Evolutionary conservation across 352 stramenopile species (phyloP), one percentile per base, ranked within the genome.

Genomic region (Globisporangium heterothallicum): DNA sequence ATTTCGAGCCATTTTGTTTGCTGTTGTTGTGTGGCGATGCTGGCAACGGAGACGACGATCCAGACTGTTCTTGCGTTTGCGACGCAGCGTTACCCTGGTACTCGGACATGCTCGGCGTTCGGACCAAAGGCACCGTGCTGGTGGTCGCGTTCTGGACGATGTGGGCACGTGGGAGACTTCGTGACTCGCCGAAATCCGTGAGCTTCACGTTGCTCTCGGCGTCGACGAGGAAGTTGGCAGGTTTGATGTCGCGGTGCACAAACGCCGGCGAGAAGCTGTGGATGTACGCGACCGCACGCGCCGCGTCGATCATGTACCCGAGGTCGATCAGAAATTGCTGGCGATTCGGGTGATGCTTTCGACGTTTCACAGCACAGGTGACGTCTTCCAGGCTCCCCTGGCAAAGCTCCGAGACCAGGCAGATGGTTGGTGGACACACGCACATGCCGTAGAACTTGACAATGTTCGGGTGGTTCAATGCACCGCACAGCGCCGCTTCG

Each of bases 201-300:
- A 93, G 71, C 49, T 94, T 94, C n/a, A 86, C 72, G 9, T 63
- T 72, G 49, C 67, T 63, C 24, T 74, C 66, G 0, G 59, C 51
- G 14, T 82, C 66, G 4, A 96, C 69, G 14, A 94, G 72, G 51
- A 95, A 94, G 53, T 94, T 96, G 0, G 71, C 63, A 3, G 77
- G 77, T 22, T 87, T 85, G 45, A 91, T 91, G 42, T 91, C 80
- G 8, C 74, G 68, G 26, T 87, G 74, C 5, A 91, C 51, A 38
- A 86, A 89, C 7, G 80, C 59, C 3, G 80, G 80, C 5, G 77
- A 79, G 55, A 88, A 88, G 42, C 72, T 86, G 61, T 91, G 78
- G 22, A 91, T 42, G 59, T 88, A 88, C 7, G 80, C 76, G 8
- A 87, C 69, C 0, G 70, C 74, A 21, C 78, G 64, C 19, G 70